Conservation (phyloP, 768 basidiomycete genomes). For the Panaeolus papilionaceus region DNA sequence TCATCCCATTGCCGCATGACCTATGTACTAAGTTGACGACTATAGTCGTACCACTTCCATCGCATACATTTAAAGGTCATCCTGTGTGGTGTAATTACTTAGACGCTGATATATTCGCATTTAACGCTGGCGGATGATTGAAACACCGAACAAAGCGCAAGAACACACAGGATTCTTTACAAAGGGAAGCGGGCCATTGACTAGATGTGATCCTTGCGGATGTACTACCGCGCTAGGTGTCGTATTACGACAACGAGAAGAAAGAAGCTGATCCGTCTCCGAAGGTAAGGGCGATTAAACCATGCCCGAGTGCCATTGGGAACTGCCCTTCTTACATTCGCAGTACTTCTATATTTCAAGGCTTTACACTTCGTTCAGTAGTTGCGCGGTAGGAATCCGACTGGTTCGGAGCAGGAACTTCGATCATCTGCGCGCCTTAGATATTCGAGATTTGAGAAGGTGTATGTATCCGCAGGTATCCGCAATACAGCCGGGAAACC, state of each 20-base stretch:
- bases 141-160: constrained; percentile 2
- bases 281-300: background rate
- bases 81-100: background rate
- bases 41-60: too few relatives aligned
- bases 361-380: background rate
- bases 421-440: background rate
- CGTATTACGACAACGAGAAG: background rate
- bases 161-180: background rate
- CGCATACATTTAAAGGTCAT: too few relatives aligned
- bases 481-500: background rate
- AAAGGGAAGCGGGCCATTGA: background rate
- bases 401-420: background rate
- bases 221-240: background rate
- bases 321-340: background rate
- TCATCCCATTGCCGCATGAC: too few relatives aligned
- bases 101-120: background rate
- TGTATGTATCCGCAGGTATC: background rate
- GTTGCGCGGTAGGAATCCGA: background rate
- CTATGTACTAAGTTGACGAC: too few relatives aligned
- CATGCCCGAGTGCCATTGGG: background rate
- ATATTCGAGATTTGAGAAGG: background rate
- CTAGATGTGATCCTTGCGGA: constrained; percentile 5
- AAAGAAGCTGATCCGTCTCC: background rate
- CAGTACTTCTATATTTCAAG: background rate
- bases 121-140: background rate